Conservation (phyloP, 768 basidiomycete species). For the Phaeotremella skinneri region DNA sequence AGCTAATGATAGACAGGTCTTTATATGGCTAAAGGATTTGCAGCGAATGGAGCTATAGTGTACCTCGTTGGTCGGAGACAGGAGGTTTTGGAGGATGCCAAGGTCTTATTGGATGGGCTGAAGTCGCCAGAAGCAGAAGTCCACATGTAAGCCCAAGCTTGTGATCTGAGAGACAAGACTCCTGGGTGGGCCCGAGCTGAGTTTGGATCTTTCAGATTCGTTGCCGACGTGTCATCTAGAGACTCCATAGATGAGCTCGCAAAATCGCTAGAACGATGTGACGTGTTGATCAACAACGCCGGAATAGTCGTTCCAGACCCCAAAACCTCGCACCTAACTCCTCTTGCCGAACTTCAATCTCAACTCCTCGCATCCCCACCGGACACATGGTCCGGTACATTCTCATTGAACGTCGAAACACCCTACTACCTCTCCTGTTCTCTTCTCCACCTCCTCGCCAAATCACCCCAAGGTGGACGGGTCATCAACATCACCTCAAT, state of each 20-base stretch:
- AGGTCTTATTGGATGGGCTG: conserved; percentile 24
- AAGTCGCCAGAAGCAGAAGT: conserved; percentile 11
- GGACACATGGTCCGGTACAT: conserved; percentile 22
- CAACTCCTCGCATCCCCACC: conserved; percentile 18
- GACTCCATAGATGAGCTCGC: conserved; percentile 20
- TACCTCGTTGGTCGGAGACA: conserved; percentile 42
- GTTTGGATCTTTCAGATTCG: conserved; percentile 9
- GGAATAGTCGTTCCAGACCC: conserved; percentile 25
- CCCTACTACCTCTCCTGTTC: conserved; percentile 22
- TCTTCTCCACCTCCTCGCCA: conserved; percentile 22
- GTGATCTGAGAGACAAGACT: neutral
- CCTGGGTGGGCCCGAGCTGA: neutral
- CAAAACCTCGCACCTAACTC: conserved; percentile 20
- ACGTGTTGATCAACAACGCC: conserved; percentile 39
- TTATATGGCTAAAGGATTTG: conserved; percentile 38
- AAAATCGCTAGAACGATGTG: conserved; percentile 6
- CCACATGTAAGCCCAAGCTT: conserved; percentile 9
- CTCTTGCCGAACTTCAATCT: conserved; percentile 22
- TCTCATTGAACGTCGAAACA: conserved; percentile 21
- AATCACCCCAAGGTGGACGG: conserved; percentile 9
- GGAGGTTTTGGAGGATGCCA: conserved; percentile 31
- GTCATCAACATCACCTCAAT: conserved; percentile 35
- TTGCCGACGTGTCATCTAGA: conserved; percentile 34
- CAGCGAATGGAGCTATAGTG: conserved; percentile 36
- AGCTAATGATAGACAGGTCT: conserved; percentile 9